Evolutionary conservation across 768 basidiomycete species (phyloP), one percentile per base, ranked within the genome.

Genomic region (Astraeus odoratus): DNA sequence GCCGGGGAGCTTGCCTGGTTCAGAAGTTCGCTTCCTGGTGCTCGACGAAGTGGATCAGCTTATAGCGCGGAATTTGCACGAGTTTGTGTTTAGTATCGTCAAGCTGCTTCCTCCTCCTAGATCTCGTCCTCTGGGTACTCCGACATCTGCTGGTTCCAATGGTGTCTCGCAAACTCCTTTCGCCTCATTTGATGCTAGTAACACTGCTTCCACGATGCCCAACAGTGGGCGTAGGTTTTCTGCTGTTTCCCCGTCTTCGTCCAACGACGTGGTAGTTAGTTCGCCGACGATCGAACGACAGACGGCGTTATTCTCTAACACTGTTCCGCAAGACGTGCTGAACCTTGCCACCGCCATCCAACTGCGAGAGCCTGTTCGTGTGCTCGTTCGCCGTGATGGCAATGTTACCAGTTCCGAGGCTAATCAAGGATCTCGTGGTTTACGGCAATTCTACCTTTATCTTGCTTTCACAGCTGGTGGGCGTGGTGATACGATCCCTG

Each of bases 11-110:
- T 72, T 95, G 43, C 58, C 70, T 12, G 92, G 91, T 22, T 75
- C 81, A 10, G 92, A 94, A 59, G 89, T 97, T 43, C 79, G 92
- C 36, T 87, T 98, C 71, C 74, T 99, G 44, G 90, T 97, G 27
- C 76, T 99, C 16, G 96, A 99, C 58, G 96, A 99, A 62, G 94
- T 96, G 39, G 96, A 99, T 62, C 96, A 98, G 59, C 70, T 99
- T 51, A 96, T 99, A 60, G 95, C 96, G 15, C 82, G 96, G 45
- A 98, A 97, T 60, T 70, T 98, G 43, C 91, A 96, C 57, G 96
- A 98, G 43, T 90, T 83, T 59, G 95, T 99, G 19, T 86, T 91
- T 68, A 86, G 81, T 56, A 87, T 98, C 55, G 89, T 94, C 59
- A 93, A 92, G 56, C 70, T 94, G 38, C 72, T 99, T 34, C 96